Base-by-base conservation (phyloP, 176 grass and related monocot species). In the Zoysia pacifica region DNA sequence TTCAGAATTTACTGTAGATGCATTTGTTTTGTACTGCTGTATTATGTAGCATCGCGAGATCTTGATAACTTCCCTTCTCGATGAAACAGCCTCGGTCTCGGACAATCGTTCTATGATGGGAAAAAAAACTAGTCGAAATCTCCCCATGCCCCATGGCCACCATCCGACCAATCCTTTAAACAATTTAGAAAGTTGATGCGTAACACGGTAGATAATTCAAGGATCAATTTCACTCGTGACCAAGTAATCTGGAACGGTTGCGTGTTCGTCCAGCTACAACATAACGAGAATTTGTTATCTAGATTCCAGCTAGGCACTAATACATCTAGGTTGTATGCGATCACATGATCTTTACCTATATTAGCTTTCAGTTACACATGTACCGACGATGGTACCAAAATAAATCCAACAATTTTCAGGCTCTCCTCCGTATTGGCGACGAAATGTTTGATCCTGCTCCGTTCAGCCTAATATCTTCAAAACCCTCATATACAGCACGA, bases 261-360 rank as follows among this genome's bases (percentile, higher is more conserved):
- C n/a, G n/a, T 61, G 16, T 67, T 42, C 35, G 68, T 68, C 14
- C 6, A 65, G 77, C 75, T 84, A 79, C 38, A 88, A 63, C 54
- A 79, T 46, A 20, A 47, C 75, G 72, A 67, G 36, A 65, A 69
- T 75, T 50, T 50, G 36, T 20, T 7, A 66, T 42, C 44, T 11
- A 80, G 12, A 13, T 38, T 81, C 39, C 83, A 43, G 71, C 53
- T 81, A 77, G 51, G 61, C 37, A 40, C 63, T 28, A 28, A 28
- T 28, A 28, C 28, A 28, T 28, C 28, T 28, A 28, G 65, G 46
- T 43, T 52, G 67, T 74, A 73, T 76, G 70, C 77, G 61, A 65
- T 64, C 76, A 81, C 82, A 85, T 38, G 49, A 72, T 65, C 77
- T 89, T 70, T 49, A 65, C 72, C 72, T 59, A 48, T 81, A 89